phyloP scores from a whole-genome alignment of 2,329 filamentous ascomycete species.

The Cercospora sp. region DNA sequence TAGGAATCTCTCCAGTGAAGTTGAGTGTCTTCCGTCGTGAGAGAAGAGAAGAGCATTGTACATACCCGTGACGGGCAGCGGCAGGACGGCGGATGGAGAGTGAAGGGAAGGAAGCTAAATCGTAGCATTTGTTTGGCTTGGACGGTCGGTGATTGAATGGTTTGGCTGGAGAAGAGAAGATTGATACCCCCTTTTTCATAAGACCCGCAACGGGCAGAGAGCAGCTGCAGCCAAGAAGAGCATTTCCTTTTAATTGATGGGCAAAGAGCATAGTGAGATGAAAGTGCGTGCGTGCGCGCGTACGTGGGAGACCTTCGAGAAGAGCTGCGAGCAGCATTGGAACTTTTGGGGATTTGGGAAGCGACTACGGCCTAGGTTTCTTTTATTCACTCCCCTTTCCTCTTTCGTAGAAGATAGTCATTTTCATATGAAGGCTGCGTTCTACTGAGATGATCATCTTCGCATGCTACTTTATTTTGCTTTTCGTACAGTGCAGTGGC shows the following conservation, averaged over 20 bases:
- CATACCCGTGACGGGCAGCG: not conserved
- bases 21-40: not conserved
- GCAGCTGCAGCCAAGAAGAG: not conserved
- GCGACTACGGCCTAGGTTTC: not conserved
- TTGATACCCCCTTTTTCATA: constrained; percentile 5
- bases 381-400: not conserved
- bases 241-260: not conserved
- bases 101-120: not conserved
- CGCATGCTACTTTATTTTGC: not conserved
- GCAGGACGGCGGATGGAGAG: not conserved
- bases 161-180: constrained; percentile 3
- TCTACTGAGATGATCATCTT: not conserved
- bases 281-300: not conserved
- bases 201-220: not conserved
- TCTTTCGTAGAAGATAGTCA: constrained; percentile 4
- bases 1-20: constrained; percentile 11
- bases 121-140: not conserved
- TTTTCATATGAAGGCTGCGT: constrained; percentile 2
- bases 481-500: not conserved
- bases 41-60: not conserved
- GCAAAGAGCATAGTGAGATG: not conserved
- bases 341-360: not conserved
- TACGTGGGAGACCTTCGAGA: not conserved
- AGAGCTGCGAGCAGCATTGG: not conserved
- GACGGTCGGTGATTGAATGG: not conserved